Percentiles rank a stretch among this genome's conserved stretches.
These are phyloP conservation scores for Rhodotorula sp. DNA, from an alignment of 1,284 basidiomycete genomes.

Conservation along the genomic window DNA sequence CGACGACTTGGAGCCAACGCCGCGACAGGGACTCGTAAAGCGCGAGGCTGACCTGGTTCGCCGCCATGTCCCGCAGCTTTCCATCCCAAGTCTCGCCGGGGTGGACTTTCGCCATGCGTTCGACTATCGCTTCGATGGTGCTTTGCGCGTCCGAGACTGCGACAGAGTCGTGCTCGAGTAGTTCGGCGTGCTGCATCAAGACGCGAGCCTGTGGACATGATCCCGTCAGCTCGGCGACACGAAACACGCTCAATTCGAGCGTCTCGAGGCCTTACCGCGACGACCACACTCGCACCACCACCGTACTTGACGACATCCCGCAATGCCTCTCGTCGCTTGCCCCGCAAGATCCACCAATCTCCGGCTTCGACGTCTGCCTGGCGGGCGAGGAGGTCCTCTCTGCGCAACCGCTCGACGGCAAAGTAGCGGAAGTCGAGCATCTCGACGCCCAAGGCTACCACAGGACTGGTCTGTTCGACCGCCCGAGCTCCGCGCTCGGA, in stretches of 20 bases:
- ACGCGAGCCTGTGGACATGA: conserved; percentile 7
- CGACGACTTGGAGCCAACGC: conserved; percentile 15
- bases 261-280: conserved; percentile 1
- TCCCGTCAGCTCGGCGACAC: not conserved
- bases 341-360: conserved; percentile 8
- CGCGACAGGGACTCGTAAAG: conserved; percentile 33
- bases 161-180: not conserved
- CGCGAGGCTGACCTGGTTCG: conserved; percentile 19
- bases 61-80: conserved; percentile 11
- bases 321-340: conserved; percentile 10
- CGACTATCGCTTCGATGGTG: conserved; percentile 5
- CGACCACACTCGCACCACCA: conserved; percentile 9
- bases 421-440: conserved; percentile 25
- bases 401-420: conserved; percentile 13
- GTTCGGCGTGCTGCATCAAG: conserved; percentile 24
- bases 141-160: not conserved
- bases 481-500: not conserved
- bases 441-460: conserved; percentile 13
- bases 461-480: not conserved
- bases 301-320: conserved; percentile 9
- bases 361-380: not conserved
- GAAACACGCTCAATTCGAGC: not conserved
- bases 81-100: conserved; percentile 14
- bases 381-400: not conserved
- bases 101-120: not conserved